Conservation (phyloP, 108 stramenopile genomes). For the Stephanodiscus minutulus region DNA sequence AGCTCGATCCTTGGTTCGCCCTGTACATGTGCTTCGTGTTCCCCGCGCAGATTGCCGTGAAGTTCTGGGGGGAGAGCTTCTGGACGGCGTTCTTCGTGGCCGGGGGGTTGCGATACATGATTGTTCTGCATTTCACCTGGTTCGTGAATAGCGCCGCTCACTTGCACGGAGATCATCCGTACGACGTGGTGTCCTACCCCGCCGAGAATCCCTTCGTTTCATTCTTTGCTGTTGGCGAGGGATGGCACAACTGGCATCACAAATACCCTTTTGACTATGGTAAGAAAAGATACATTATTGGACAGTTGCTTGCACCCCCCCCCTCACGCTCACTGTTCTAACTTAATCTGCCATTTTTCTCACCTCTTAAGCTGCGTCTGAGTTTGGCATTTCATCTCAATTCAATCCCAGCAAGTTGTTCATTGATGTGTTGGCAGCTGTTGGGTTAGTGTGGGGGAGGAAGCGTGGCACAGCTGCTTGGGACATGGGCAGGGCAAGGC, state of each 20-base stretch:
- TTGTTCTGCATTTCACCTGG: slow-evolving; percentile 98
- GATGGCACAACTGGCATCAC: slow-evolving; percentile 99
- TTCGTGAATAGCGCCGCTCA: slow-evolving; percentile 98
- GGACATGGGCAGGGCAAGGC: slow-evolving; percentile 85
- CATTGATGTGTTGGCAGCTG: slow-evolving; percentile 82
- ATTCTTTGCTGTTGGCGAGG: slow-evolving; percentile 95
- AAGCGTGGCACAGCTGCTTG: slow-evolving; percentile 93
- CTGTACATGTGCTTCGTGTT: slow-evolving; percentile 99
- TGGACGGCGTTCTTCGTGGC: slow-evolving; percentile 98
- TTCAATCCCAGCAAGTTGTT: slow-evolving; percentile 98
- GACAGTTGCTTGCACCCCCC: not conserved
- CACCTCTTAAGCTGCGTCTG: slow-evolving; percentile 71
- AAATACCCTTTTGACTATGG: slow-evolving; percentile 98
- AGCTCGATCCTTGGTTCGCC: slow-evolving; percentile 96
- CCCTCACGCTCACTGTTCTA: too few species aligned
- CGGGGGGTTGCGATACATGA: slow-evolving; percentile 90
- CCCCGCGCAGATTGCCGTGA: slow-evolving; percentile 89
- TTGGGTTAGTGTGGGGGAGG: slow-evolving; percentile 92
- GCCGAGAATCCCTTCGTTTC: slow-evolving; percentile 97
- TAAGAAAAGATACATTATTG: not conserved
- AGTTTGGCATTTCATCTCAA: slow-evolving; percentile 94
- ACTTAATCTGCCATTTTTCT: not conserved
- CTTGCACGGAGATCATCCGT: slow-evolving; percentile 98
- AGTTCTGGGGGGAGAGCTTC: slow-evolving; percentile 95
- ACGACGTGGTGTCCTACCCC: slow-evolving; percentile 93